Evolutionary conservation across 2,329 filamentous ascomycete species (phyloP), one percentile per base, ranked within the genome.

Genomic region (Phialemoniopsis sp.): DNA sequence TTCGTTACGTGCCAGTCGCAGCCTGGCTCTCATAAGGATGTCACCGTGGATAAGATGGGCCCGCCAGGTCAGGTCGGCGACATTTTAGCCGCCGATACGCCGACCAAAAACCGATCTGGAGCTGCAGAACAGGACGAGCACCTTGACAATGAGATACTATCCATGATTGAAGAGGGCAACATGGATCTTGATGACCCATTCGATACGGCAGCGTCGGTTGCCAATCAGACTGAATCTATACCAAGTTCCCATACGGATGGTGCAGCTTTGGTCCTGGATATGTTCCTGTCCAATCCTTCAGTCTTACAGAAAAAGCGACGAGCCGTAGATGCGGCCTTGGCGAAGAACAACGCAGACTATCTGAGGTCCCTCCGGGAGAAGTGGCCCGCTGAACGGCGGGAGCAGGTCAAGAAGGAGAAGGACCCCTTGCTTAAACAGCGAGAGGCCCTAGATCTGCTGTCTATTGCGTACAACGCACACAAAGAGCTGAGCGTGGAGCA

Each of bases 401-500:
- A 60, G 17, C 60, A 61, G 21, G 63, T 79, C 36, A 76, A 76
- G 45, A 57, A 55, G 30, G 71, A 74, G 33, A 77, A 73, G 46
- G 67, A 72, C 45, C 58, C 54, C 13, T 50, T 80, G 12, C 47
- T 66, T 38, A 64, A 60, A 32, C 70, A 76, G 42, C 66, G 72
- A 42, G 60, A 65, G 35, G 61, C 62, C 13, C 48, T 78, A 15
- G 58, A 67, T 26, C 50, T 57, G 10, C 54, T 78, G 4, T 52
- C 57, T 13, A 55, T 49, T 8, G 63, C 70, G n/a, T 56, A 71
- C 40, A 59, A 64, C 16, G 57, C 59, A 3, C 73, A 72, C 42
- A 58, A 60, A 33, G 50, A 58, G 3, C 54, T 78, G 12, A 58
- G 58, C 31, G 55, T 56, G 13, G 65, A 70, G 44, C 65, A 66